phyloP scores from a whole-genome alignment of 108 stramenopile genomes.

The Nannochloropsis gaditana region DNA sequence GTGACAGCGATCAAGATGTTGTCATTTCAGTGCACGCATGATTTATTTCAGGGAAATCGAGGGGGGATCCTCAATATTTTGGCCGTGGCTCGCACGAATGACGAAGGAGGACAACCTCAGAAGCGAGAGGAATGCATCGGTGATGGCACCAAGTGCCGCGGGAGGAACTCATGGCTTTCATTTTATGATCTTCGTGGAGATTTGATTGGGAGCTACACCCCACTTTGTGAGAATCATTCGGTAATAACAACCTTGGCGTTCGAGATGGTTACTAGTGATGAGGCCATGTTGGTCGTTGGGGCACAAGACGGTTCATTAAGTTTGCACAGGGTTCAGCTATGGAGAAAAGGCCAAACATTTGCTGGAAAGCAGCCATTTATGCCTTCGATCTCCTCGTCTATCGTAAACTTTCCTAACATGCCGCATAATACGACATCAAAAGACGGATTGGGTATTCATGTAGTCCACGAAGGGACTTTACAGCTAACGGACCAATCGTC shows the following conservation, averaged over 20 bases:
- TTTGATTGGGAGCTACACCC: background rate
- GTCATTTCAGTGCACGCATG: background rate
- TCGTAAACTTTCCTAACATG: background rate
- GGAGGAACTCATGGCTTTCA: background rate
- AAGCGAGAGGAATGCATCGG: background rate
- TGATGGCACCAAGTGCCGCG: background rate
- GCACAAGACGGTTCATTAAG: background rate
- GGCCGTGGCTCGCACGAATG: no score
- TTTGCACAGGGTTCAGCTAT: background rate
- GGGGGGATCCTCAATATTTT: no score
- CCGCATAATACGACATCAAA: background rate
- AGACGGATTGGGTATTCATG: background rate
- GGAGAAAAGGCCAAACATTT: background rate
- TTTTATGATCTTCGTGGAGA: background rate
- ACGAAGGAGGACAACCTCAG: no score
- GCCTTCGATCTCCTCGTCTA: background rate
- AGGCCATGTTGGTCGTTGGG: background rate
- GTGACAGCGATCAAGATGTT: background rate
- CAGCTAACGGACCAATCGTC: background rate
- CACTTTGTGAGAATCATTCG: background rate
- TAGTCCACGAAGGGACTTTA: background rate
- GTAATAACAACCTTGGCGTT: background rate
- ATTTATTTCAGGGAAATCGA: background rate
- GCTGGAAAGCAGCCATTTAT: background rate
- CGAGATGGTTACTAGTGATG: background rate